These are phyloP conservation scores for Globisporangium cederbergense DNA, from an alignment of 352 stramenopile genomes.

Conservation along the genomic window DNA sequence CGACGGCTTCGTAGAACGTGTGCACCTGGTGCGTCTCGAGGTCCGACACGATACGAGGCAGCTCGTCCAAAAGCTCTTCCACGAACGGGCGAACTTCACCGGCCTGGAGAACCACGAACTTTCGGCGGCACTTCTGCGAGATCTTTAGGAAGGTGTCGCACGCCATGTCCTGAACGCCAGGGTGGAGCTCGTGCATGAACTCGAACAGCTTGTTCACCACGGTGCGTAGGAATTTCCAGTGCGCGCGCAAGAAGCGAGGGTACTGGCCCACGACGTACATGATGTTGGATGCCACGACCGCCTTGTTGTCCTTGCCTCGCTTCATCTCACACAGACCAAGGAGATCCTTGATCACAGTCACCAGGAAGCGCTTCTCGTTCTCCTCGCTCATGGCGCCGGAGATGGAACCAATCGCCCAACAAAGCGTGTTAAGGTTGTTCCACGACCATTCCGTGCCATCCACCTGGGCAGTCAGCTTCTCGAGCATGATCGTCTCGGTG, in stretches of 20 bases:
- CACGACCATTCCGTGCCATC: slow-evolving; percentile 89
- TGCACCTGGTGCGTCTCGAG: slow-evolving; percentile 99
- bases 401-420: slow-evolving; percentile 99
- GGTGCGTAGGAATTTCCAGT: slow-evolving; percentile 99
- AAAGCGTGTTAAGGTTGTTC: slow-evolving; percentile 99
- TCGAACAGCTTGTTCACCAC: slow-evolving; percentile 99
- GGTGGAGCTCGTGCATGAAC: slow-evolving; percentile 99
- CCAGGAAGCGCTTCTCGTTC: slow-evolving; percentile 99
- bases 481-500: slow-evolving; percentile 99
- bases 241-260: slow-evolving; percentile 97
- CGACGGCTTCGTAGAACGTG: slow-evolving; percentile 99
- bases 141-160: slow-evolving; percentile 99
- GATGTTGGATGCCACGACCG: slow-evolving; percentile 99
- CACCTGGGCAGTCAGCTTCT: slow-evolving; percentile 94
- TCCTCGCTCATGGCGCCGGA: slow-evolving; percentile 98
- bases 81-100: slow-evolving; percentile 95
- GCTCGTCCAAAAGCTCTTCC: slow-evolving; percentile 93
- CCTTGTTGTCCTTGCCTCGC: slow-evolving; percentile 99
- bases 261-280: slow-evolving; percentile 99
- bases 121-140: slow-evolving; percentile 95
- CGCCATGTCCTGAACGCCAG: slow-evolving; percentile 99
- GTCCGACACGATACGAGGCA: slow-evolving; percentile 95
- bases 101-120: slow-evolving; percentile 97
- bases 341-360: slow-evolving; percentile 99
- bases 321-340: slow-evolving; percentile 98